Evolutionary conservation across 2,329 filamentous ascomycete species (phyloP).

Genomic region (Colletotrichum navitas): DNA sequence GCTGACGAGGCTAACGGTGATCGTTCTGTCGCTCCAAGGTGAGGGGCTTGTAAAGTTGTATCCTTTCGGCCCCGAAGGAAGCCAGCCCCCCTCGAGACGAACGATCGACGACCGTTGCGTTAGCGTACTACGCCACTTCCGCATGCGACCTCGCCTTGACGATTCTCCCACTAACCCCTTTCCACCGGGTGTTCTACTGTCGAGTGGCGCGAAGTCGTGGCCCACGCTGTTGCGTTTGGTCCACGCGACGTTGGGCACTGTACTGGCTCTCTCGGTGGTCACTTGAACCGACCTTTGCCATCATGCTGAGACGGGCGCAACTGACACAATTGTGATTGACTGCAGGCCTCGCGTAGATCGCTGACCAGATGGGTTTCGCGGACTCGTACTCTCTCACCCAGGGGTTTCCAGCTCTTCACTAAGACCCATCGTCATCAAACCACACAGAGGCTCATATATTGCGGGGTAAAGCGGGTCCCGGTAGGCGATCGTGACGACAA

Average conservation of each 20-base stretch:
- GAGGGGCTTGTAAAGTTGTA: conserved; percentile 55
- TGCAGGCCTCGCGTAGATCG: background rate
- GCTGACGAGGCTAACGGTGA: conserved; percentile 59
- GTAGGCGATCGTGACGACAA: too few relatives aligned
- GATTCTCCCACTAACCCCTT: conserved; percentile 38
- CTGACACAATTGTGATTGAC: too few relatives aligned
- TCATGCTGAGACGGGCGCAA: background rate
- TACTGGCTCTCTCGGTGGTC: background rate
- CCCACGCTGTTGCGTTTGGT: conserved; percentile 5
- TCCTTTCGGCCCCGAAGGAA: conserved; percentile 47
- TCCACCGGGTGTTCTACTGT: conserved; percentile 44
- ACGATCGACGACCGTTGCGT: conserved; percentile 48
- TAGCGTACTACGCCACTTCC: conserved; percentile 7
- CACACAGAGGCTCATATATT: background rate
- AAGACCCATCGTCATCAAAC: background rate
- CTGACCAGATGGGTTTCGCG: background rate
- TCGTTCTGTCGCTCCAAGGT: conserved; percentile 60
- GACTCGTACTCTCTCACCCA: background rate
- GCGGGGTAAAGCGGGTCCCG: background rate
- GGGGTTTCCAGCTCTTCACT: background rate
- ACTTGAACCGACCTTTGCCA: background rate
- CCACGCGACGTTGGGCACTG: background rate
- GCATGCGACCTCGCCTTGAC: conserved; percentile 35
- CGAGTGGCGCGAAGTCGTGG: conserved; percentile 42
- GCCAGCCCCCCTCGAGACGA: conserved; percentile 53